Conservation (phyloP, 805 yeast species). For the Scheffersomyces coipomensis region DNA sequence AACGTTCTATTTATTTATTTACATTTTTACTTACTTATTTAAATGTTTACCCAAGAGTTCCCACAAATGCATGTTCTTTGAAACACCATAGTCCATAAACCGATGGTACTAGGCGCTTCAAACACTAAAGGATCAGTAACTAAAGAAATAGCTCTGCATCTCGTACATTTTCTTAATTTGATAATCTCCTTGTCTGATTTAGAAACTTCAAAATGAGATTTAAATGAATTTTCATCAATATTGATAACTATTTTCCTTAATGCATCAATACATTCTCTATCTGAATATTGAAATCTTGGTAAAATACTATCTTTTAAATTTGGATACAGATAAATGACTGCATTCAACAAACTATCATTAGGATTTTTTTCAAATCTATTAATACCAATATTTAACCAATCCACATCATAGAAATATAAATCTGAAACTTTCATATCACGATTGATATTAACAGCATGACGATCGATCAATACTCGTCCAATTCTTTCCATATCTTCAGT, state of each 20-base stretch:
- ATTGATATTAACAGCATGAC: constrained; percentile 41
- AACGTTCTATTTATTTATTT: no score
- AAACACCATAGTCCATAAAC: constrained; percentile 60
- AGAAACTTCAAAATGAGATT: neutral
- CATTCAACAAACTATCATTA: neutral
- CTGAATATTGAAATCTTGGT: constrained; percentile 22
- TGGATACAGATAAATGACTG: constrained; percentile 4
- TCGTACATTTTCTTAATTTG: constrained; percentile 34
- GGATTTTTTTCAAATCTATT: constrained; percentile 10
- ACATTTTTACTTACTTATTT: constrained; percentile 1
- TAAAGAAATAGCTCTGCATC: constrained; percentile 43
- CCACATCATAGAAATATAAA: constrained; percentile 61
- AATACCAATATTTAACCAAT: constrained; percentile 57
- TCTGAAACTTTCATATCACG: constrained; percentile 51
- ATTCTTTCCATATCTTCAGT: constrained; percentile 44
- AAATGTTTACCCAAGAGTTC: constrained; percentile 60
- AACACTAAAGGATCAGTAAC: constrained; percentile 39
- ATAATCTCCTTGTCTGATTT: neutral
- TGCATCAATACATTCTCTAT: constrained; percentile 31
- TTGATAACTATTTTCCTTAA: constrained; percentile 34
- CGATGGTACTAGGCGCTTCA: constrained; percentile 27
- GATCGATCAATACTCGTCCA: constrained; percentile 44
- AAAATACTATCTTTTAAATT: constrained; percentile 3
- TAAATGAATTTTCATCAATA: constrained; percentile 3
- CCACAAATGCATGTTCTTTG: constrained; percentile 80